These are phyloP conservation scores for Penicillium griseofulvum DNA, from an alignment of 2,329 filamentous ascomycete species.

Conservation along the genomic window DNA sequence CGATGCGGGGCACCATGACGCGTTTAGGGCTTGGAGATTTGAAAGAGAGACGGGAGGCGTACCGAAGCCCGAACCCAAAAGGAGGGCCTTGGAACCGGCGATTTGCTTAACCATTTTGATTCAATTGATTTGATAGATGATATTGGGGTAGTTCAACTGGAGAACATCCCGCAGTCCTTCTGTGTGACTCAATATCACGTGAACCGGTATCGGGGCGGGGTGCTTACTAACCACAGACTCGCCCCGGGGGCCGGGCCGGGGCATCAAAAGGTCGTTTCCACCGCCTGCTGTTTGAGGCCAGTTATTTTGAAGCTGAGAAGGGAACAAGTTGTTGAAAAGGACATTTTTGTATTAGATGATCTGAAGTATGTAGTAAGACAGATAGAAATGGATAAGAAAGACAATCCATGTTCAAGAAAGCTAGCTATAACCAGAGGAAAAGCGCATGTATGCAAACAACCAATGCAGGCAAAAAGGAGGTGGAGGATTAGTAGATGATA, in stretches of 20 bases:
- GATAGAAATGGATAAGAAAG: no score
- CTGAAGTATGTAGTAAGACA: no score
- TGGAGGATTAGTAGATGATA: neutral
- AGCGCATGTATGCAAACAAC: neutral
- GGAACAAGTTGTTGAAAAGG: neutral
- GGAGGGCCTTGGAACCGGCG: constrained; percentile 40
- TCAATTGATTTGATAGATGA: constrained; percentile 17
- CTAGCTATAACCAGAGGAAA: neutral
- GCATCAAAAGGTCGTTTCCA: neutral
- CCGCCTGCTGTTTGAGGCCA: neutral
- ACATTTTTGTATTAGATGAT: neutral
- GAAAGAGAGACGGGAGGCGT: constrained; percentile 9
- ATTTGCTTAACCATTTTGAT: constrained; percentile 38
- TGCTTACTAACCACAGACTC: constrained; percentile 5
- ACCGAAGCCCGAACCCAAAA: constrained; percentile 42
- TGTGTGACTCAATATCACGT: constrained; percentile 26
- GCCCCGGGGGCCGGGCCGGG: no score
- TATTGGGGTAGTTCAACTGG: constrained; percentile 9
- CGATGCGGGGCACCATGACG: constrained; percentile 21
- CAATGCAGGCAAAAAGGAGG: neutral
- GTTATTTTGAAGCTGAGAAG: neutral
- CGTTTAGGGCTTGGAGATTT: neutral
- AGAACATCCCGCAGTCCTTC: neutral
- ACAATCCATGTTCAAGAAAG: no score
- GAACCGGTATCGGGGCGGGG: constrained; percentile 29